Percentiles rank a stretch among this genome's conserved stretches.
phyloP scores from a whole-genome alignment of 2,329 filamentous ascomycete species.

The Trichophyton mentagrophytes region DNA sequence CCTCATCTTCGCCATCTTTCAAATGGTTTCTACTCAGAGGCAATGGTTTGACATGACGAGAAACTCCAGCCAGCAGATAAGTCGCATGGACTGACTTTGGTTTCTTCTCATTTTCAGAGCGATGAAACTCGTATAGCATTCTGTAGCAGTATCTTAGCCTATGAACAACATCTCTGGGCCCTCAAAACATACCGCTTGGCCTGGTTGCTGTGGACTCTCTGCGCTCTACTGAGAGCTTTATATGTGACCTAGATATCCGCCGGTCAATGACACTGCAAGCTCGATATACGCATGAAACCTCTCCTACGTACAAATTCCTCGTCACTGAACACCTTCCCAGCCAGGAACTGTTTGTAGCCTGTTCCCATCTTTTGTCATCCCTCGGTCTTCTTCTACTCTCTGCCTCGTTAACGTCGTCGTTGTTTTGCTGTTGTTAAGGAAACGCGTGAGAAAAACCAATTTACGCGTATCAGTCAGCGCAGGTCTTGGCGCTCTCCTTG shows the following conservation, averaged over 20 bases:
- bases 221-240: conserved; percentile 64
- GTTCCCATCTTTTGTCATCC: conserved; percentile 22
- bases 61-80: conserved; percentile 71
- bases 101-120: conserved; percentile 61
- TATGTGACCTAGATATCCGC: conserved; percentile 59
- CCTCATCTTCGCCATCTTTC: conserved; percentile 51
- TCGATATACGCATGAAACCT: not conserved
- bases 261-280: conserved; percentile 9
- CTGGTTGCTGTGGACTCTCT: conserved; percentile 71
- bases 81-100: conserved; percentile 72
- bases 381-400: not conserved
- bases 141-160: conserved; percentile 30
- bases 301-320: conserved; percentile 49
- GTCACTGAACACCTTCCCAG: conserved; percentile 63
- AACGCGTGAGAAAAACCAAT: conserved; percentile 24
- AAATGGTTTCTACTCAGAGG: conserved; percentile 28
- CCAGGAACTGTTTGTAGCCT: conserved; percentile 59
- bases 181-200: conserved; percentile 63
- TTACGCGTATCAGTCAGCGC: conserved; percentile 33
- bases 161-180: not conserved
- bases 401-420: not conserved
- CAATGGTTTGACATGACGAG: conserved; percentile 28
- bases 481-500: conserved; percentile 23
- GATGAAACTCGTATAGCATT: conserved; percentile 79
- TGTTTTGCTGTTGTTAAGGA: not conserved